These are phyloP conservation scores for Pyricularia sp. DNA, from an alignment of 2,329 filamentous ascomycete genomes.

Conservation along the genomic window DNA sequence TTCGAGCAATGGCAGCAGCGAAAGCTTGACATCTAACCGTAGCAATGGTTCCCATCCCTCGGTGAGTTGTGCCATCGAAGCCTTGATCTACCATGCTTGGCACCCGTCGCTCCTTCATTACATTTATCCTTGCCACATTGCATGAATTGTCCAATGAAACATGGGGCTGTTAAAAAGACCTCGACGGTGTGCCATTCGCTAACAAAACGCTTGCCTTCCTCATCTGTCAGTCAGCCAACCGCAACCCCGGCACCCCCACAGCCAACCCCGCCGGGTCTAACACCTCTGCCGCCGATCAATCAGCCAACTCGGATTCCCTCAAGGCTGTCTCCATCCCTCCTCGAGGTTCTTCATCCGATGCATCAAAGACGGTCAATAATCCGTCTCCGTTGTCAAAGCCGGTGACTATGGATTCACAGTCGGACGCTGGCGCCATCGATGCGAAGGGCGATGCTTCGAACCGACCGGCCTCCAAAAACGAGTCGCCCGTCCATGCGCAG, in stretches of 20 bases:
- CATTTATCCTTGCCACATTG: conserved; percentile 11
- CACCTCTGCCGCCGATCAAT: conserved; percentile 32
- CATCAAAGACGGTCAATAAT: conserved; percentile 53
- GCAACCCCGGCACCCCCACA: conserved; percentile 42
- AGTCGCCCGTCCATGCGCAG: conserved; percentile 18
- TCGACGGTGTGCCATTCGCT: conserved; percentile 23
- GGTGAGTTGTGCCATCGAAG: conserved; percentile 39
- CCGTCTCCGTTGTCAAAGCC: conserved; percentile 70
- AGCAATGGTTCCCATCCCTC: conserved; percentile 55
- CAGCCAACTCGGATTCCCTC: conserved; percentile 39
- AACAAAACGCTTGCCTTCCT: conserved; percentile 28
- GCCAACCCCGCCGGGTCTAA: conserved; percentile 40
- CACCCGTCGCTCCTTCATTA: background rate
- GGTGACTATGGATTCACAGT: conserved; percentile 50
- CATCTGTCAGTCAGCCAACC: conserved; percentile 46
- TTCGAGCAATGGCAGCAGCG: conserved; percentile 48
- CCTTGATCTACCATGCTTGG: background rate
- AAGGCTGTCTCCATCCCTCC: conserved; percentile 50
- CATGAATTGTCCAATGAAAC: conserved; percentile 32
- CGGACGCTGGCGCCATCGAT: conserved; percentile 14
- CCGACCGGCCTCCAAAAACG: background rate
- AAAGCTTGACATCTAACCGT: conserved; percentile 51
- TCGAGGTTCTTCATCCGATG: conserved; percentile 56
- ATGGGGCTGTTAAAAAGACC: conserved; percentile 10
- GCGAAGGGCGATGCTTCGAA: background rate